Evolutionary conservation across 164 flowering plant species (phyloP).

Genomic region (Stephania japonica): DNA sequence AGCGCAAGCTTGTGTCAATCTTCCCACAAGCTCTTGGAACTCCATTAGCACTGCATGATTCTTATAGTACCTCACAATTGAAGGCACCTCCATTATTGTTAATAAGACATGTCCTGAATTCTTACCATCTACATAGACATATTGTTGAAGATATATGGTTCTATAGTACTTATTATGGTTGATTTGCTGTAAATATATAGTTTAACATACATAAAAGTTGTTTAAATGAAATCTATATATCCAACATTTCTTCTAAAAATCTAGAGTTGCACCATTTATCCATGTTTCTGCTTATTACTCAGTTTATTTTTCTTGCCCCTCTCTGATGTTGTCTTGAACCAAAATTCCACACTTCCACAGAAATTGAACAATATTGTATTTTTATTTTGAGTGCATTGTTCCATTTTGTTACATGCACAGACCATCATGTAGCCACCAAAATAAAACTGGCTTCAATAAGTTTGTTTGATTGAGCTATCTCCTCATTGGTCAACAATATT

Average conservation of each 20-base stretch:
- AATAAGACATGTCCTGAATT: not conserved
- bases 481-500: too few species aligned
- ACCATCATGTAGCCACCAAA: too few species aligned
- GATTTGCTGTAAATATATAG: not conserved
- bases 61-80: not conserved
- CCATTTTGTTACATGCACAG: too few species aligned
- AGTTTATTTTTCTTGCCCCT: too few species aligned
- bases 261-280: not conserved
- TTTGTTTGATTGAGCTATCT: too few species aligned
- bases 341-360: too few species aligned
- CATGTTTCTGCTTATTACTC: too few species aligned
- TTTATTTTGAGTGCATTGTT: too few species aligned
- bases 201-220: not conserved
- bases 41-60: conserved; percentile 22
- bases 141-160: not conserved
- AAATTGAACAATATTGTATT: too few species aligned
- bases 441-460: too few species aligned
- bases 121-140: not conserved
- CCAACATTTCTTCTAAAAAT: not conserved
- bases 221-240: not conserved
- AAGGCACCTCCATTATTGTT: not conserved
- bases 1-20: conserved; percentile 52
- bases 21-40: conserved; percentile 66
- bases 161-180: not conserved
- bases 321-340: too few species aligned